Evolutionary conservation across 164 flowering plant species (phyloP), one percentile per base, ranked within the genome.

Genomic region (Platanus orientalis): DNA sequence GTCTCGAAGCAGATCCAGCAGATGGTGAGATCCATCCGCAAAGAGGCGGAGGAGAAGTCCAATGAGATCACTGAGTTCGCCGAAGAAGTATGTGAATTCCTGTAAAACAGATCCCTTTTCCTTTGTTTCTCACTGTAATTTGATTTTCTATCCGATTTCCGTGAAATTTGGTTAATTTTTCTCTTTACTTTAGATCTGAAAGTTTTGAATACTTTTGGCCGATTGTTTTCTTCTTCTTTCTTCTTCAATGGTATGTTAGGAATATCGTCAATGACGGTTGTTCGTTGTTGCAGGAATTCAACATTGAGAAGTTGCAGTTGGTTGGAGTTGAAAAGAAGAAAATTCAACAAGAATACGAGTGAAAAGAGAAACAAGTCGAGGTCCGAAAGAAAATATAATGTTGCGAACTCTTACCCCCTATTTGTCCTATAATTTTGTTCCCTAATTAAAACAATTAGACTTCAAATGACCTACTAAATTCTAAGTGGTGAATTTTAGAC

Each of bases 1-100:
- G 97, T 88, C 13, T 81, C 92, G 20, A 88, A 80, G 84, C 97
- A 90, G 90, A 90, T 92, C 83, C 89, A 92, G 82, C 97, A 93
- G 86, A 90, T 93, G 97, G 97, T 93, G 69, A 67, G 85, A 55
- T 93, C 90, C 86, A 90, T 93, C 74, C 92, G 86, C 76, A 94
- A 92, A 72, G 98, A 90, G 68, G 97, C 96, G 32, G 93, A 88
- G 61, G 96, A 92, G 79, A 92, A 92, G 79, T 94, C 96, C 67
- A 93, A 88, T 75, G 96, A 93, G 83, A 88, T 93, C 94, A 79
- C 85, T 36, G 88, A 90, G n/a, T 87, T 96, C 26, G 97, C 97
- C 7, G 94, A 93, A 79, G 98, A 93, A 71, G 96, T 92, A 75
- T 13, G 60, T 21, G 23, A 44, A 23, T 39, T 21, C 27, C 53